These are phyloP conservation scores for Trebouxia sp. DNA, from an alignment of 139 green algal species.

Conservation along the genomic window DNA sequence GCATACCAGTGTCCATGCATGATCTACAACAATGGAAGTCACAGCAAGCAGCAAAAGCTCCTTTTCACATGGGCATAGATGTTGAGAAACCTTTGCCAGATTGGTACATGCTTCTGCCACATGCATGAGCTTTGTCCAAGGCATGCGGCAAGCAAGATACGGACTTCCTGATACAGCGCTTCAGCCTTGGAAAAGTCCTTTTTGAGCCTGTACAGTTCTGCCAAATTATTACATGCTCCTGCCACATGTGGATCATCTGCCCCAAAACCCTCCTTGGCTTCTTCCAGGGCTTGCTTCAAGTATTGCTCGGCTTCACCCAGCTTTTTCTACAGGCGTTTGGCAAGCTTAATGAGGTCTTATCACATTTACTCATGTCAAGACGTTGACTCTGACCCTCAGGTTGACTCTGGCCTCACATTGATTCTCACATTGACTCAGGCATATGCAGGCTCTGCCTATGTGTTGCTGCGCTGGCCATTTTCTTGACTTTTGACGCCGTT, in stretches of 20 bases:
- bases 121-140: too few relatives aligned
- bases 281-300: conserved; percentile 20
- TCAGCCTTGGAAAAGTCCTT: conserved; percentile 7
- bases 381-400: background rate
- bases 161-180: conserved; percentile 30
- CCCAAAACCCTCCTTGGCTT: conserved; percentile 33
- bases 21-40: background rate
- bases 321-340: background rate
- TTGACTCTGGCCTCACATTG: background rate
- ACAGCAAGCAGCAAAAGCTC: background rate
- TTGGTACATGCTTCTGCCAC: background rate
- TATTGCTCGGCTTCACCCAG: conserved; percentile 25
- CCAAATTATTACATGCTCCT: conserved; percentile 32
- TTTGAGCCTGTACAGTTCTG: conserved; percentile 25
- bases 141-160: background rate
- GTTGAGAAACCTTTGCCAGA: background rate
- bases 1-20: background rate
- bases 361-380: background rate
- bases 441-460: too few relatives aligned
- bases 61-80: background rate
- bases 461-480: too few relatives aligned
- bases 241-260: conserved; percentile 32
- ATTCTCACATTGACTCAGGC: too few relatives aligned
- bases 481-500: too few relatives aligned
- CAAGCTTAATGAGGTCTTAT: too few relatives aligned